Percentiles rank a stretch among this genome's conserved stretches.
Evolutionary conservation across 805 yeast genomes (phyloP).

Genomic region (Blastobotrys attinorum): DNA sequence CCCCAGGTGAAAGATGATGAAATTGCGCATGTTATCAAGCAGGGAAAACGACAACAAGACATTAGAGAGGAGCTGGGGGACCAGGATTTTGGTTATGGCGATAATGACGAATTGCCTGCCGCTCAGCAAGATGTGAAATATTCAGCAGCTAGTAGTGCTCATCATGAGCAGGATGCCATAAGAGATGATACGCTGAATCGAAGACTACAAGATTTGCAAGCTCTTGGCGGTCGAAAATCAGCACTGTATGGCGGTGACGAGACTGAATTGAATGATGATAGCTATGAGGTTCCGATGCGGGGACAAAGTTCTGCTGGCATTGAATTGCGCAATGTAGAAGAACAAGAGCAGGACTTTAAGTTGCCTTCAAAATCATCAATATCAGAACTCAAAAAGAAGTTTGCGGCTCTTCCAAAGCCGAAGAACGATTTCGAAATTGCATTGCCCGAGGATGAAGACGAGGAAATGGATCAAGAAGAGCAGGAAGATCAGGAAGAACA

Average conservation of each 20-base stretch:
- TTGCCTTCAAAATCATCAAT: not conserved
- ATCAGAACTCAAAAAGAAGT: constrained; percentile 1
- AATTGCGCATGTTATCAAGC: constrained; percentile 25
- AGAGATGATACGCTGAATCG: constrained; percentile 30
- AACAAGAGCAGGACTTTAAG: no score
- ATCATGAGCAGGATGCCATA: constrained; percentile 7
- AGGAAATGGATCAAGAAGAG: constrained; percentile 4
- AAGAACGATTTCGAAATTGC: constrained; percentile 30
- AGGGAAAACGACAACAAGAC: constrained; percentile 19
- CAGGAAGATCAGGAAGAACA: constrained; percentile 8
- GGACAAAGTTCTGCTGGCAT: not conserved
- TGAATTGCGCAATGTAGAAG: not conserved
- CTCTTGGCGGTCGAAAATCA: constrained; percentile 29
- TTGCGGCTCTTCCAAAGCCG: constrained; percentile 32
- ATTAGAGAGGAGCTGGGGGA: constrained; percentile 12
- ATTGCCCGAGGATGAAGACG: constrained; percentile 28
- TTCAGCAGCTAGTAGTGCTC: not conserved
- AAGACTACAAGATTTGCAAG: constrained; percentile 31
- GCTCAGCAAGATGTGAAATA: not conserved
- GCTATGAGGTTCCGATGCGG: no score
- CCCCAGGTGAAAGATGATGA: constrained; percentile 29
- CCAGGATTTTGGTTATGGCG: constrained; percentile 11
- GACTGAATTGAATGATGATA: constrained; percentile 13
- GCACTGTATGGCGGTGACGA: constrained; percentile 28
- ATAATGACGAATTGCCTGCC: not conserved